These are phyloP conservation scores for Carex myosuroides DNA, from an alignment of 176 grass and related monocot genomes.

Conservation along the genomic window DNA sequence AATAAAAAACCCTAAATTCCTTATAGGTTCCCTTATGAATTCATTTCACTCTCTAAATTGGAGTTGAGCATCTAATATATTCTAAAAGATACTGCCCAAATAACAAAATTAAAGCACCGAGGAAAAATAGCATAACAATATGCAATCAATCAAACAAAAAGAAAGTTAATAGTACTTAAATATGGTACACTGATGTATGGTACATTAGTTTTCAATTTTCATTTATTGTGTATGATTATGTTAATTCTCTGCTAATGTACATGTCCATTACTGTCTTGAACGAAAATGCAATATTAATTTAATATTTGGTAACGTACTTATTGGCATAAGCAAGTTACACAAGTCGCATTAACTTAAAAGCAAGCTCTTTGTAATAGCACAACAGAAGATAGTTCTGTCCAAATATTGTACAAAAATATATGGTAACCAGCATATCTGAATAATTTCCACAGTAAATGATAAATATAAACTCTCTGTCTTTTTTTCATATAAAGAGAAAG, in stretches of 20 bases:
- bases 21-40: neutral
- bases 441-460: neutral
- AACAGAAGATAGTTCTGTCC: neutral
- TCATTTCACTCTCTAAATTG: neutral
- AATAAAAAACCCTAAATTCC: neutral
- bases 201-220: neutral
- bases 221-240: neutral
- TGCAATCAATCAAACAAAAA: neutral
- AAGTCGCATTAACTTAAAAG: neutral
- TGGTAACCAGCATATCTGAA: neutral
- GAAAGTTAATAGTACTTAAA: neutral
- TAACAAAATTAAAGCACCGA: neutral
- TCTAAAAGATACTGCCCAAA: neutral
- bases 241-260: neutral
- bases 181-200: neutral
- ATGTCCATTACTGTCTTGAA: neutral
- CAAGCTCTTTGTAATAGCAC: neutral
- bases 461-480: neutral
- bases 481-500: neutral
- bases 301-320: neutral
- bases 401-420: conserved; percentile 7
- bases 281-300: neutral
- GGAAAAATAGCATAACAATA: neutral
- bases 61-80: neutral
- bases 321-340: neutral